These are phyloP conservation scores for Cryptosporidium tyzzeri DNA, from an alignment of 169 alveolate species.

Conservation along the genomic window DNA sequence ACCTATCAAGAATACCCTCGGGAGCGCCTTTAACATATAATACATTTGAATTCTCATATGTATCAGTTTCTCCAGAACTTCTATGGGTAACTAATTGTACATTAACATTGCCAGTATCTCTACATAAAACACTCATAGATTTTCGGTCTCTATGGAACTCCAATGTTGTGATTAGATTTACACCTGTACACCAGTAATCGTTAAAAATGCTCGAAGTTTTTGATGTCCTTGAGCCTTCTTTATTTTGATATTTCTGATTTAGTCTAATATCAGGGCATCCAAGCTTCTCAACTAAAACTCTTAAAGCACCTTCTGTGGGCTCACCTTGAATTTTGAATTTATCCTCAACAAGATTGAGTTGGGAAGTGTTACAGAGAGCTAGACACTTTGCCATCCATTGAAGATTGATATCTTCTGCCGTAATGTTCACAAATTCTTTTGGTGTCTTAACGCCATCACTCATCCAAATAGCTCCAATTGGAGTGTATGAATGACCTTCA, in stretches of 20 bases:
- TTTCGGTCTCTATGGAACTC: constrained; percentile 98
- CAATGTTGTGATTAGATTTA: constrained; percentile 88
- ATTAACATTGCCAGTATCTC: constrained; percentile 76
- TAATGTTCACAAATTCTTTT: constrained; percentile 74
- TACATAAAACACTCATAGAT: constrained; percentile 93
- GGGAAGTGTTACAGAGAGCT: constrained; percentile 82
- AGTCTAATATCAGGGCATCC: constrained; percentile 83
- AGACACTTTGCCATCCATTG: constrained; percentile 80
- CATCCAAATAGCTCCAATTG: constrained; percentile 79
- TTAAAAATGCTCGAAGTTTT: constrained; percentile 76
- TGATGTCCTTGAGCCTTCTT: constrained; percentile 45
- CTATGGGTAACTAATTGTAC: constrained; percentile 48
- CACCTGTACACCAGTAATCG: constrained; percentile 77
- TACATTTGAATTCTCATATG: constrained; percentile 78
- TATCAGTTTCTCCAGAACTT: constrained; percentile 35
- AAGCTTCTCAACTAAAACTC: constrained; percentile 85
- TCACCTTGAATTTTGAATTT: constrained; percentile 83
- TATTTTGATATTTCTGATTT: constrained; percentile 69
- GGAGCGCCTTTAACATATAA: constrained; percentile 99
- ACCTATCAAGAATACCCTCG: constrained; percentile 93
- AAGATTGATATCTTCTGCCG: constrained; percentile 53
- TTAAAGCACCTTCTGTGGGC: constrained; percentile 91
- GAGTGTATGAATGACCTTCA: constrained; percentile 83
- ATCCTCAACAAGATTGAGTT: constrained; percentile 38
- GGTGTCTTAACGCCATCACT: constrained; percentile 62